Base-by-base conservation (phyloP, 257 asterid species). In the Voacanga thouarsii region DNA sequence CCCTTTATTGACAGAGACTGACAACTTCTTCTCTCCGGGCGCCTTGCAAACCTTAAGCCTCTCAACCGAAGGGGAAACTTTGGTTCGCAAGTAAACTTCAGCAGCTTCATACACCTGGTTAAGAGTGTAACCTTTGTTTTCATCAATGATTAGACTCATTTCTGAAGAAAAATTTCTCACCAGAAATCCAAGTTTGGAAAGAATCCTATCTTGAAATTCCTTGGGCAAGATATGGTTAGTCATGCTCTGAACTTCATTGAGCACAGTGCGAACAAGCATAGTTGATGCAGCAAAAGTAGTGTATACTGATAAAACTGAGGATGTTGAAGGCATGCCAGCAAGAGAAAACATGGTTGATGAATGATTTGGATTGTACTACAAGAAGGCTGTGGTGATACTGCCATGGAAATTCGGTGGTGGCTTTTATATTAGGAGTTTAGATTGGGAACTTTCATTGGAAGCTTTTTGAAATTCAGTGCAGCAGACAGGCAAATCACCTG, bases 41-140 rank as follows among this genome's bases (percentile, higher is more conserved):
- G 73, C 66, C 43, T 81, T 84, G 55, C 30, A 67, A 3, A 84
- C 47, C 74, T 68, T 79, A 56, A 84, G 78, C 61, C 56, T 71
- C 15, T 81, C n/a, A 7, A 61, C 80, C 0, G 74, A 77, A 8
- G 84, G 51, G 28, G 47, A 57, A 0, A 75, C 23, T 60, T 43
- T 84, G 1, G 73, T 57, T 7, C 80, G 49, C 3, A 84, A 50
- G 64, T 80, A 78, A 44, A 75, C 14, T 28, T 80, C 84, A 0
- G 79, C 71, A 12, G 87, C 81, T 71, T 84, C 79, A 51, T 74
- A 84, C 55, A 84, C 33, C 30, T 84, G 78, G 44, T 83, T 80
- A 6, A 56, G 64, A 50, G 53, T 18, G 12, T 60, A 24, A 10
- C 85, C 83, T 18, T 71, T 71, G 19, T 63, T 12, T 75, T 84